Evolutionary conservation across 78 protist genomes (phyloP), one percentile per base, ranked within the genome.

Genomic region (Cavenderia fasciculata): DNA sequence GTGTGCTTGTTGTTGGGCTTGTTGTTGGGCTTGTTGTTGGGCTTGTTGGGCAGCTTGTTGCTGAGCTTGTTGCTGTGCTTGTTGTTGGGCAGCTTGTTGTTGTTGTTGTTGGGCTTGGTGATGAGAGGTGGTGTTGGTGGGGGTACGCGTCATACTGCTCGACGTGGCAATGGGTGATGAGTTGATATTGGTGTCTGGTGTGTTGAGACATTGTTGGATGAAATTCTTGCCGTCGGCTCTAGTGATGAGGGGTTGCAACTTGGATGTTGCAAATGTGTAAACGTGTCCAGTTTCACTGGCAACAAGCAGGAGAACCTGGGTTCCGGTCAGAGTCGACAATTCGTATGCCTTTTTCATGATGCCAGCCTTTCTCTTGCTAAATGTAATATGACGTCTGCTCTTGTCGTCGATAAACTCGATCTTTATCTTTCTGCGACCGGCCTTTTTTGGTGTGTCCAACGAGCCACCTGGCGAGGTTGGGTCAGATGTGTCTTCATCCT

Each of bases 201-300:
- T 57, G 65, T 74, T 69, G 23, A 91, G 51, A 57, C 94, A 91
- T 4, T 89, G 41, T 59, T 92, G 95, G 16, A 92, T 92, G 12
- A 79, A 34, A 8, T 66, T 49, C 33, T 61, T 73, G 18, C 95
- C 95, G 59, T 92, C 95, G 40, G 59, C 92, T 75, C 95, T 92
- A 21, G 96, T 94, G 56, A 97, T 94, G 69, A 97, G 70, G 10
- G 98, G 98, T 79, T 96, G 96, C 19, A 97, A 87, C 92, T 97
- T 97, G 7, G 99, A 97, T 23, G 98, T 97, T 18, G 99, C 98
- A 56, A 95, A 97, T 0, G 98, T 94, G 86, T 97, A 97, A 29
- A 97, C 97, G 59, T 97, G 97, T 31, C 98, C 98, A 21, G 97
- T 96, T 72, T 97, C 99, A 3, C 96, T 92, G 5, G 99, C 97